Conservation (phyloP, 2,329 filamentous ascomycete genomes). For the Diplodia seriata region DNA sequence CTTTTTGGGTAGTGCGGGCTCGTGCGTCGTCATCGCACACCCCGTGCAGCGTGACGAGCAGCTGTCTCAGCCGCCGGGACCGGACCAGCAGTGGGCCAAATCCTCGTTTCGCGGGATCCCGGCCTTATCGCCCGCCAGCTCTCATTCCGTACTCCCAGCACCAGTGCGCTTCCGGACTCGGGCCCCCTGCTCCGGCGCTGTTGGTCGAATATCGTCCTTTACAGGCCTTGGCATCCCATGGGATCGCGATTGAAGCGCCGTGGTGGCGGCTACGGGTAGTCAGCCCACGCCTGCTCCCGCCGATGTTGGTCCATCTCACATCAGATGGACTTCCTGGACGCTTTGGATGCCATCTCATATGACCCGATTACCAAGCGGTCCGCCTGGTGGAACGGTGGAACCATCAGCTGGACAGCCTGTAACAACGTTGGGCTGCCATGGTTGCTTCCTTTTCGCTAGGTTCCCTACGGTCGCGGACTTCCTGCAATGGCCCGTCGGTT, state of each 20-base stretch:
- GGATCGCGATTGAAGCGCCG: background rate
- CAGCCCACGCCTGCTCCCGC: slow-evolving; percentile 3
- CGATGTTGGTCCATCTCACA: background rate
- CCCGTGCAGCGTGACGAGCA: slow-evolving; percentile 20
- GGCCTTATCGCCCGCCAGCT: slow-evolving; percentile 16
- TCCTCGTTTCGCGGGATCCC: slow-evolving; percentile 3
- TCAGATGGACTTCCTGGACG: slow-evolving; percentile 2
- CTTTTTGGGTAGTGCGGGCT: slow-evolving; percentile 13
- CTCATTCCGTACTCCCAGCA: slow-evolving; percentile 8
- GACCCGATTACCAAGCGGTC: background rate
- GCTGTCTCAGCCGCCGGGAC: slow-evolving; percentile 29
- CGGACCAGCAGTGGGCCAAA: background rate
- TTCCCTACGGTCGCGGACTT: background rate
- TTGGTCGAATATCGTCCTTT: background rate
- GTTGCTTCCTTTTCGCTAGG: background rate
- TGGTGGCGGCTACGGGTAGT: slow-evolving; percentile 12
- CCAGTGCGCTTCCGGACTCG: background rate
- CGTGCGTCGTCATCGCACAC: slow-evolving; percentile 29
- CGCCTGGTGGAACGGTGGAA: slow-evolving; percentile 14
- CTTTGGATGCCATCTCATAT: background rate
- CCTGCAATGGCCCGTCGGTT: slow-evolving; percentile 14
- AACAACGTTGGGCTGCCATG: slow-evolving; percentile 13
- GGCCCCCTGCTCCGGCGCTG: background rate
- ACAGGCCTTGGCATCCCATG: background rate
- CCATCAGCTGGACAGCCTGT: slow-evolving; percentile 11